phyloP scores from a whole-genome alignment of 371 early-diverging fungal genomes.

The Actinomortierella ambigua region DNA sequence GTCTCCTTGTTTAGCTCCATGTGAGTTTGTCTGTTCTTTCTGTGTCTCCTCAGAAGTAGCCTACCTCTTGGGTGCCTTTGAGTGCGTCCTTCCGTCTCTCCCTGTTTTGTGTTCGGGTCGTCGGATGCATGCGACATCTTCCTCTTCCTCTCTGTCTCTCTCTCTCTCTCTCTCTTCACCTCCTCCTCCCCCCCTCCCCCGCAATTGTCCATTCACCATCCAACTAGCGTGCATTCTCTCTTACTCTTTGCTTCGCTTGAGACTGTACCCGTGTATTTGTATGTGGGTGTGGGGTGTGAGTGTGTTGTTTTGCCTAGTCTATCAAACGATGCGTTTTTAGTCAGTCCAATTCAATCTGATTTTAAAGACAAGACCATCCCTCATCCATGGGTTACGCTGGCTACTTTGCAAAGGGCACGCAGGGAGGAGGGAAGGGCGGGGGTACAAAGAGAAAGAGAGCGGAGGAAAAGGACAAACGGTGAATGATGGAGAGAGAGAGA shows the following conservation, averaged over 20 bases:
- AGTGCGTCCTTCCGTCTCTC: neutral
- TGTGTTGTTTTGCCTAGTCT: too few species aligned
- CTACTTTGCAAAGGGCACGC: too few species aligned
- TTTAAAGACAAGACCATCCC: too few species aligned
- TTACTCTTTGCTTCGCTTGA: neutral
- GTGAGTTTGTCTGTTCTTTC: neutral
- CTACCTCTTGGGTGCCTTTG: neutral
- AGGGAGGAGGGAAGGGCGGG: neutral
- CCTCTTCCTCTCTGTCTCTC: neutral
- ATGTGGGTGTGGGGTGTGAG: neutral
- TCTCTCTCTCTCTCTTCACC: constrained; percentile 1
- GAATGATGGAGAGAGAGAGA: neutral
- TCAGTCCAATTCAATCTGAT: too few species aligned
- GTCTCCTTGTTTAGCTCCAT: neutral
- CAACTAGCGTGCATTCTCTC: neutral
- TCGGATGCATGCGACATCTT: neutral
- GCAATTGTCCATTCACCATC: neutral
- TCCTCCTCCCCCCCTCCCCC: neutral
- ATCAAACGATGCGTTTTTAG: too few species aligned
- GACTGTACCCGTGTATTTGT: neutral
- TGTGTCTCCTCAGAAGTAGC: neutral
- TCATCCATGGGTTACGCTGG: too few species aligned
- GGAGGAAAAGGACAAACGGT: neutral
- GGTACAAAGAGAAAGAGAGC: neutral
- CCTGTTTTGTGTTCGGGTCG: neutral